phyloP scores from a whole-genome alignment of 2,329 filamentous ascomycete species.

The Aspergillus calidoustus region DNA sequence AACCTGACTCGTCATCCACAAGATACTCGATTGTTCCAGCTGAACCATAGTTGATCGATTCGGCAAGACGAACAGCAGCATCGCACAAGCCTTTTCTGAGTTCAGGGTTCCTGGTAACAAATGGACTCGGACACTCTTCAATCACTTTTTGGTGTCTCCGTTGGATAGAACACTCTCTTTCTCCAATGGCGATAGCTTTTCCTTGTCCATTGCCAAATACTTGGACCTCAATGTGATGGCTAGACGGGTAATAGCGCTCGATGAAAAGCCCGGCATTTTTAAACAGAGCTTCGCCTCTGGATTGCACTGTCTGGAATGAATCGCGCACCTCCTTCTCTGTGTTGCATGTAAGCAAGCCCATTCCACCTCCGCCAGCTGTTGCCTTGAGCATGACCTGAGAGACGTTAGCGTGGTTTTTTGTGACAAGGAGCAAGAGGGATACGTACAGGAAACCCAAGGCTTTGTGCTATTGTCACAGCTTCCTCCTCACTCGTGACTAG shows the following conservation, averaged over 20 bases:
- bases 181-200: conserved; percentile 79
- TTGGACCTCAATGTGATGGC: conserved; percentile 87
- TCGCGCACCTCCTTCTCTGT: conserved; percentile 69
- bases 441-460: conserved; percentile 54
- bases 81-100: conserved; percentile 67
- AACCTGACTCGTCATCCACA: conserved; percentile 77
- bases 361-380: conserved; percentile 79
- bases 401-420: background rate
- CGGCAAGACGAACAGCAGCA: conserved; percentile 70
- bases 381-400: conserved; percentile 72
- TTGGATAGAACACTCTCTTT: conserved; percentile 87
- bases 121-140: conserved; percentile 84
- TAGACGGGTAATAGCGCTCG: conserved; percentile 78
- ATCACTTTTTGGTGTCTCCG: conserved; percentile 88
- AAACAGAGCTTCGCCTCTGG: conserved; percentile 77
- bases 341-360: conserved; percentile 79
- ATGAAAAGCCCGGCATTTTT: conserved; percentile 84
- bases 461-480: conserved; percentile 49
- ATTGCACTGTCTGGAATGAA: conserved; percentile 73
- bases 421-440: background rate
- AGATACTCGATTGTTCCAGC: conserved; percentile 92
- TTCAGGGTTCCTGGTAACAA: conserved; percentile 57
- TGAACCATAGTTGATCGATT: conserved; percentile 70
- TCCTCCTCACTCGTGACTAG: conserved; percentile 55
- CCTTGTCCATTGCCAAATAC: conserved; percentile 84